Conservation (phyloP, 176 grass and related monocot genomes). For the Oryza longistaminata region DNA sequence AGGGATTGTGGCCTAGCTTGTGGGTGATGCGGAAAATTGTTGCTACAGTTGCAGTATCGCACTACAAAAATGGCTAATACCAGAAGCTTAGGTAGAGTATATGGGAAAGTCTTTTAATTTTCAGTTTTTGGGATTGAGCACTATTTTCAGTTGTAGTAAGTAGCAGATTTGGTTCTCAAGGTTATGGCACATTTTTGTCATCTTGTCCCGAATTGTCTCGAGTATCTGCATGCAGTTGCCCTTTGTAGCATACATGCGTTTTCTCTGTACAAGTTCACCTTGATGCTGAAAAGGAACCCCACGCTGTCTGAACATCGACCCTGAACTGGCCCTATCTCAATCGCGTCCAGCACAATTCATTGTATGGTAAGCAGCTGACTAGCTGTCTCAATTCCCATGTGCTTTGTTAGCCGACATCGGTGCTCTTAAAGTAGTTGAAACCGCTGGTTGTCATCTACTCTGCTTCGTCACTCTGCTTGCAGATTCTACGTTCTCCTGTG, state of each 20-base stretch:
- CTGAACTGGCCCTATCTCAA: neutral
- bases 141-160: too few relatives aligned
- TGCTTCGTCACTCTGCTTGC: neutral
- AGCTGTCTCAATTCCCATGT: constrained; percentile 14
- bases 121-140: too few relatives aligned
- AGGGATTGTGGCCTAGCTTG: neutral
- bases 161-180: neutral
- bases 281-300: constrained; percentile 3
- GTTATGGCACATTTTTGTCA: neutral
- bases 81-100: neutral
- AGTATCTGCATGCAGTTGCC: neutral
- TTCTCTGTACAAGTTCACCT: neutral
- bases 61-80: neutral
- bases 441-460: neutral
- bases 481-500: neutral
- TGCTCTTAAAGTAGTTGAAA: neutral
- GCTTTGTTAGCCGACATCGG: constrained; percentile 1
- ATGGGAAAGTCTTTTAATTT: too few relatives aligned
- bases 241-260: neutral
- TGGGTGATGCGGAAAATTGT: constrained; percentile 5
- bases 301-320: neutral
- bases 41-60: neutral
- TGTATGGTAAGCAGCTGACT: neutral
- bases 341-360: neutral
- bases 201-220: neutral